phyloP scores from a whole-genome alignment of 2,329 filamentous ascomycete species.

The Aspergillus amoenus region DNA sequence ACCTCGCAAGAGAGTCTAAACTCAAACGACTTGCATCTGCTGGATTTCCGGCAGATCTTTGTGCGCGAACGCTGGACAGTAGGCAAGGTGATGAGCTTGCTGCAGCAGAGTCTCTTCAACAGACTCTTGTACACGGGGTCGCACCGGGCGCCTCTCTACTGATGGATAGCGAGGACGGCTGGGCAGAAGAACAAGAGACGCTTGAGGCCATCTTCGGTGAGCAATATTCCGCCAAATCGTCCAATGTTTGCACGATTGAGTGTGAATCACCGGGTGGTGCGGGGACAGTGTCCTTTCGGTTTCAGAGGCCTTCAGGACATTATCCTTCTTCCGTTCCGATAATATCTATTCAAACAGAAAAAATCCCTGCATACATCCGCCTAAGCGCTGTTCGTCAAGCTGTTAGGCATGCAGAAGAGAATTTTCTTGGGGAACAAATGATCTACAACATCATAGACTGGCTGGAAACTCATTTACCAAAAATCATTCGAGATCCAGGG shows the following conservation, averaged over 20 bases:
- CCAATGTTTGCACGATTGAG: constrained; percentile 68
- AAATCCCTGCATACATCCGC: constrained; percentile 87
- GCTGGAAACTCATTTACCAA: constrained; percentile 79
- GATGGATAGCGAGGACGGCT: constrained; percentile 54
- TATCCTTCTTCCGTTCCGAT: constrained; percentile 72
- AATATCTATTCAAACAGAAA: constrained; percentile 64
- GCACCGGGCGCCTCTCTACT: constrained; percentile 15
- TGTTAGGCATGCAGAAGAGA: constrained; percentile 67
- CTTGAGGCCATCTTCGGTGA: constrained; percentile 85
- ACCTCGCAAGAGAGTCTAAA: constrained; percentile 76
- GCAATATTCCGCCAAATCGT: constrained; percentile 61
- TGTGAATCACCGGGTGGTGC: constrained; percentile 54
- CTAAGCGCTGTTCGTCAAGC: constrained; percentile 81
- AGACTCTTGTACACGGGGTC: constrained; percentile 57
- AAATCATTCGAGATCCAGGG: constrained; percentile 82
- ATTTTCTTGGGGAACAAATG: constrained; percentile 81
- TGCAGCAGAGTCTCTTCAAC: constrained; percentile 78
- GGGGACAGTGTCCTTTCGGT: constrained; percentile 57
- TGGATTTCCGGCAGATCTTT: constrained; percentile 84
- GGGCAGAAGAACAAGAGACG: constrained; percentile 82
- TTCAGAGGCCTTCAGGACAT: constrained; percentile 64
- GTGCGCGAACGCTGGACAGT: constrained; percentile 72
- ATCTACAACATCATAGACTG: constrained; percentile 88
- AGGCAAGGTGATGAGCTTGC: constrained; percentile 69
- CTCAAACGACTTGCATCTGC: constrained; percentile 78